Evolutionary conservation across 2,329 filamentous ascomycete genomes (phyloP), one percentile per base, ranked within the genome.

Genomic region (Penicillium sp.): DNA sequence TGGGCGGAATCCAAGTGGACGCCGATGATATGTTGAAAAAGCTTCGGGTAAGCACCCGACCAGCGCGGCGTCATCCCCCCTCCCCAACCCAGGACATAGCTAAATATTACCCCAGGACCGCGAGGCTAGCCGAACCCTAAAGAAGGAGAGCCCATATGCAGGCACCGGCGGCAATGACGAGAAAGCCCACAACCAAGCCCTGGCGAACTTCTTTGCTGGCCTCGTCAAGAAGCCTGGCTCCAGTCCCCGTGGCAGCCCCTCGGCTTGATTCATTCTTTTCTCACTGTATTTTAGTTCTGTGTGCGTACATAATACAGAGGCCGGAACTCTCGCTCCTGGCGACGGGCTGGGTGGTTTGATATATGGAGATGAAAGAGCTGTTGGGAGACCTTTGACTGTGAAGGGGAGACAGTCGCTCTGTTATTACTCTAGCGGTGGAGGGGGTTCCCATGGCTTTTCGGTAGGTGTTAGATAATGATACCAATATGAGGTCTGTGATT

Each of bases 1-100:
- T 99, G 84, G 94, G 94, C 42, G 94, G 94, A 53, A 97, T 99
- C 62, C 92, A 96, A 72, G 90, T 96, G 31, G 92, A 97, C 75
- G 92, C 92, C 9, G 93, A 96, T 70, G 92, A 96, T 69, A 94
- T 95, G 89, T 78, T 96, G 57, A 89, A 92, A 74, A 86, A 89
- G 67, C 81, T 96, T 60, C 93, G 92, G 85, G 91, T 93, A 77
- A 69, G 77, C 66, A 48, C 21, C 42, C 51, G 27, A 37, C 25
- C 31, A 42, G 51, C 45, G 33, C 29, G 5, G 68, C 54, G 37
- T 50, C 38, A 21, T n/a, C n/a, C 15, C 31, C 23, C 45, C 31
- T 13, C 46, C 46, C 31, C 46, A 48, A 35, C 19, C 19, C 31
- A 17, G 23, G 29, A 45, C 35, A 17, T 46, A 13, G 37, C 57